Evolutionary conservation across 2,329 filamentous ascomycete genomes (phyloP), one percentile per base, ranked within the genome.

Genomic region (Emmonsia crescens): DNA sequence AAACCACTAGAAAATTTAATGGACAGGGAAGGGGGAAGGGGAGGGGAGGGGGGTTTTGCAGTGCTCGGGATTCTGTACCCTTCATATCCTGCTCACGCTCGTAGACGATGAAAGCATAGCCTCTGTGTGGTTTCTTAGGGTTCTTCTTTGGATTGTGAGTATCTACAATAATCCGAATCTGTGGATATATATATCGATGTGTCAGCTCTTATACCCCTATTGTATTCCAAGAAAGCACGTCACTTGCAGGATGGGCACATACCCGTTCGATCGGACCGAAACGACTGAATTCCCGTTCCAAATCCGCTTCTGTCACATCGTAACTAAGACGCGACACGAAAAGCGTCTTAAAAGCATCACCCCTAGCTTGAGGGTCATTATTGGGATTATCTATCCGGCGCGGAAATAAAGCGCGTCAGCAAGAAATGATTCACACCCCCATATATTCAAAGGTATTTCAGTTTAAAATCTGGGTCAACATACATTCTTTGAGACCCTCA

Each of bases 1-100:
- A 33, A n/a, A 31, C 24, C 55, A 46, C 51, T 38, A 55, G 51
- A 2, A 38, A 55, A 38, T 10, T 36, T n/a, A n/a, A 55, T 12
- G 51, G 29, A 36, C 5, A 12, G n/a, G 44, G n/a, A 16, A 64
- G 58, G 64, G 63, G 63, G 63, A 66, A 62, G 64, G 65, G 63
- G 68, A 64, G 65, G 63, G 57, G 69, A 69, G 69, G 69, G 68
- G 68, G 66, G 71, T 74, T 75, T 72, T 74, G 76, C 77, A 79
- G 85, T 31, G 38, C 27, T 31, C 19, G 56, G 63, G 61, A 52
- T 62, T 59, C 51, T 63, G 66, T 95, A 96, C 92, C 91, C 91
- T 95, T 95, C 92, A 97, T 96, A 74, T 97, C 94, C 77, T 93
- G 92, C 78, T 97, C 94, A 75, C 90, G 88, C 77, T 97, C 93